Base-by-base conservation (phyloP, 2,329 filamentous ascomycete genomes). In the Pseudogymnoascus sp. region DNA sequence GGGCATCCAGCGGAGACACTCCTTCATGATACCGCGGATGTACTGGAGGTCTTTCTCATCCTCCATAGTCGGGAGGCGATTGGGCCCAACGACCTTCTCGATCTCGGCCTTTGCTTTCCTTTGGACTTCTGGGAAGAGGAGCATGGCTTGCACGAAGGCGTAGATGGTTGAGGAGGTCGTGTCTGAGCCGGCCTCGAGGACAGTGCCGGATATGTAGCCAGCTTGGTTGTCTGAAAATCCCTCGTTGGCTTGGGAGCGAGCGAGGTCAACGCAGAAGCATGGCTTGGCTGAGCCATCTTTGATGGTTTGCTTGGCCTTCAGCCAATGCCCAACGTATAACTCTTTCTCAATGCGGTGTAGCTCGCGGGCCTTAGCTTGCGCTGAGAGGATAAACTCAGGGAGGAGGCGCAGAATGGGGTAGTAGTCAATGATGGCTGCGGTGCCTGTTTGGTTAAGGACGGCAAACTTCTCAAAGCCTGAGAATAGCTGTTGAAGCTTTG, bases 1-100 rank as follows among this genome's bases (percentile, higher is more conserved):
- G 0, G 79, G 78, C 69, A 78, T 77, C 79, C 80, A 82, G 5
- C 80, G 74, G 38, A 79, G 69, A 15, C 68, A 72, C 67, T 83
- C 80, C 62, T 82, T 81, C 50, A 80, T 71, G 26, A 76, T 73
- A 33, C 74, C 75, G 17, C 75, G 72, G 19, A 80, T 74, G 64
- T 83, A 84, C 0, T 79, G 80, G 2, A 83, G 71, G 3, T 75
- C 68, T 1, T 70, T 67, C 60, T 76, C 73, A 65, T 77, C 75
- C 1, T 69, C 64, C 68, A 21, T 23, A 2, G 68, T 72, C 0
- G 80, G 81, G 2, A 80, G 63, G 2, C 80, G 73, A 9, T 75
- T 70, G 1, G 67, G 60, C 2, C 80, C 79, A 15, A 80, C 71
- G 1, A 81, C 74, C 0, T 70, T 63, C 47, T 81, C 78, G 3